Evolutionary conservation across 2,329 filamentous ascomycete species (phyloP).

Genomic region (Apiospora sp.): DNA sequence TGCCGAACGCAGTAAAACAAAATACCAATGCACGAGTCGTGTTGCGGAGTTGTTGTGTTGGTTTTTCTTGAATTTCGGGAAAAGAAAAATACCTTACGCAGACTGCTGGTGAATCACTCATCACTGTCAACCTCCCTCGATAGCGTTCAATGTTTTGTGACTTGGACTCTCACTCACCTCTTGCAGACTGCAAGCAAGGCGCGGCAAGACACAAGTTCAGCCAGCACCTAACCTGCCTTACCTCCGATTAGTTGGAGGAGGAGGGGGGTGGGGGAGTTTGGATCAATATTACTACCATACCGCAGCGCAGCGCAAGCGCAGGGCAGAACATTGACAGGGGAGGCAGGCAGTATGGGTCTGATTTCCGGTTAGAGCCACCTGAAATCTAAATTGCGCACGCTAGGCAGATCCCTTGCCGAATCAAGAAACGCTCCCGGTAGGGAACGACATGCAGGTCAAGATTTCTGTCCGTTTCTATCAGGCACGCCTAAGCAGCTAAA

Average conservation of each 20-base stretch:
- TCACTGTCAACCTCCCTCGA: not conserved
- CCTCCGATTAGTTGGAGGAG: not conserved
- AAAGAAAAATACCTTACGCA: not conserved
- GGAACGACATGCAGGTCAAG: slow-evolving; percentile 8
- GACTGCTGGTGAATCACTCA: not conserved
- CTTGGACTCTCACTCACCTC: not conserved
- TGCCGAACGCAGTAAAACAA: not conserved
- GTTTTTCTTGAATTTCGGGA: not conserved
- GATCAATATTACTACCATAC: slow-evolving; percentile 12
- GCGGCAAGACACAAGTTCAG: not conserved
- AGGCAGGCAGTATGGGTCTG: not conserved
- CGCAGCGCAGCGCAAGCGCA: not conserved
- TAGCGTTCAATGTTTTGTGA: slow-evolving; percentile 2
- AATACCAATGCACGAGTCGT: not conserved
- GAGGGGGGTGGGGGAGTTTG: slow-evolving; percentile 3
- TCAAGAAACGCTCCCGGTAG: slow-evolving; percentile 13
- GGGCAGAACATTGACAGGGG: not conserved
- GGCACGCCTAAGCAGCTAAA: not conserved
- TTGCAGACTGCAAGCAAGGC: not conserved
- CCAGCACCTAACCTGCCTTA: not conserved
- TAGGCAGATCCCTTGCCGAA: slow-evolving; percentile 21
- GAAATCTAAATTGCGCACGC: slow-evolving; percentile 24
- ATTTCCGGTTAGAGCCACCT: slow-evolving; percentile 19
- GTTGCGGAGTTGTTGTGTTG: not conserved
- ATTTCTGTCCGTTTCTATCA: slow-evolving; percentile 18